Conservation (phyloP, 2,329 filamentous ascomycete genomes). For the Ilyonectria robusta region DNA sequence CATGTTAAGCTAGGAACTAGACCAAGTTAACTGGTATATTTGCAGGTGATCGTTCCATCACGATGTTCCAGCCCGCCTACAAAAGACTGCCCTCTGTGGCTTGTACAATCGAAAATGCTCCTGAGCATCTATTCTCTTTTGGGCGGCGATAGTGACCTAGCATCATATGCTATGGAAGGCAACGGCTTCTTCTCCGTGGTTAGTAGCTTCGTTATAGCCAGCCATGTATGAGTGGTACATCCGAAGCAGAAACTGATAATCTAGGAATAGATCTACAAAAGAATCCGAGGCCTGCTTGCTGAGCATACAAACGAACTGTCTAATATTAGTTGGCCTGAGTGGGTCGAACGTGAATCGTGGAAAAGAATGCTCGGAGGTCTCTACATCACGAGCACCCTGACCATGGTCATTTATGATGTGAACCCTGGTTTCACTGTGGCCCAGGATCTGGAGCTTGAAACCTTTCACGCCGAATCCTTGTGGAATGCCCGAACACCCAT, state of each 20-base stretch:
- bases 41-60: background rate
- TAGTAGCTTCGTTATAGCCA: background rate
- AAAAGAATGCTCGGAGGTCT: conserved; percentile 29
- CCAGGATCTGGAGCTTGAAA: conserved; percentile 28
- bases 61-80: background rate
- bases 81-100: conserved; percentile 28
- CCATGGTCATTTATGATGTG: conserved; percentile 31
- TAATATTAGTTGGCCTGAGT: conserved; percentile 21
- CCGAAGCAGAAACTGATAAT: background rate
- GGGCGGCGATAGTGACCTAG: conserved; percentile 26
- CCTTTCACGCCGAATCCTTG: conserved; percentile 25
- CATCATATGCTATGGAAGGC: conserved; percentile 13
- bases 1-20: background rate
- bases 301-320: background rate
- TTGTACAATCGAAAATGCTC: conserved; percentile 26
- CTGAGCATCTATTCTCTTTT: conserved; percentile 30
- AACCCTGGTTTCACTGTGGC: conserved; percentile 33
- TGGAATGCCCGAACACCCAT: conserved; percentile 24
- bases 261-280: conserved; percentile 10
- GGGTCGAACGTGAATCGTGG: conserved; percentile 32
- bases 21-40: background rate
- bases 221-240: background rate
- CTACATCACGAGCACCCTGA: conserved; percentile 24
- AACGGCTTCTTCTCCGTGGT: conserved; percentile 33
- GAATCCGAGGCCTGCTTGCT: background rate